phyloP scores from a whole-genome alignment of 1,139 yeast genomes.

The Yamadazyma oceani region DNA sequence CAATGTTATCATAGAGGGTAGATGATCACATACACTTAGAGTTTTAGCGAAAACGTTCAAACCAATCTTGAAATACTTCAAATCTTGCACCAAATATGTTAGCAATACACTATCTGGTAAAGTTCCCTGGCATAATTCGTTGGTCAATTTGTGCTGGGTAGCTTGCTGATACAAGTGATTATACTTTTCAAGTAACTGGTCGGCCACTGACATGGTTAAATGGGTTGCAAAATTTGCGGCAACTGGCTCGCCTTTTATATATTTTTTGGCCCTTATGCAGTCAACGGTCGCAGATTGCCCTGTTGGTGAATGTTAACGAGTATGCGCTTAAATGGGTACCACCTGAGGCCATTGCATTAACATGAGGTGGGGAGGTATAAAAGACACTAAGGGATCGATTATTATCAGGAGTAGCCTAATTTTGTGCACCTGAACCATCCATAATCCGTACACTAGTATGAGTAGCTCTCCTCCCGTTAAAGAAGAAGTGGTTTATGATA shows the following conservation, averaged over 20 bases:
- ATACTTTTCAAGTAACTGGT: slow-evolving; percentile 24
- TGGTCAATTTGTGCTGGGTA: slow-evolving; percentile 43
- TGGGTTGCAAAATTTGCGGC: background rate
- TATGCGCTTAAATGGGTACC: slow-evolving; percentile 10
- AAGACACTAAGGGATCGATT: too few species aligned
- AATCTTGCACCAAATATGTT: slow-evolving; percentile 50
- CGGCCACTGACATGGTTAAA: slow-evolving; percentile 10
- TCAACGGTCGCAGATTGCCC: too few species aligned
- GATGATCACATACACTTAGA: slow-evolving; percentile 43
- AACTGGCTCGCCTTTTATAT: background rate
- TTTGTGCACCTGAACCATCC: too few species aligned
- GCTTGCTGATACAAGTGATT: slow-evolving; percentile 24
- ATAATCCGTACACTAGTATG: too few species aligned
- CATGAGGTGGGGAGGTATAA: slow-evolving; percentile 1
- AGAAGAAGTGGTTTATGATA: background rate
- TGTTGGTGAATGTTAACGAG: slow-evolving; percentile 3
- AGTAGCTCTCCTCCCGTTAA: too few species aligned
- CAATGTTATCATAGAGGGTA: slow-evolving; percentile 33
- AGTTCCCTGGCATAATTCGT: slow-evolving; percentile 47
- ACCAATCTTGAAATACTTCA: slow-evolving; percentile 46
- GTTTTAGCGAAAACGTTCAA: slow-evolving; percentile 45
- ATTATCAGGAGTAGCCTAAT: too few species aligned
- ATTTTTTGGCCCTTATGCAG: background rate
- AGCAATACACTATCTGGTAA: slow-evolving; percentile 40
- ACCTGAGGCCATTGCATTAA: slow-evolving; percentile 2